These are phyloP conservation scores for Scytalidium lignicola DNA, from an alignment of 2,329 filamentous ascomycete genomes.

Conservation along the genomic window DNA sequence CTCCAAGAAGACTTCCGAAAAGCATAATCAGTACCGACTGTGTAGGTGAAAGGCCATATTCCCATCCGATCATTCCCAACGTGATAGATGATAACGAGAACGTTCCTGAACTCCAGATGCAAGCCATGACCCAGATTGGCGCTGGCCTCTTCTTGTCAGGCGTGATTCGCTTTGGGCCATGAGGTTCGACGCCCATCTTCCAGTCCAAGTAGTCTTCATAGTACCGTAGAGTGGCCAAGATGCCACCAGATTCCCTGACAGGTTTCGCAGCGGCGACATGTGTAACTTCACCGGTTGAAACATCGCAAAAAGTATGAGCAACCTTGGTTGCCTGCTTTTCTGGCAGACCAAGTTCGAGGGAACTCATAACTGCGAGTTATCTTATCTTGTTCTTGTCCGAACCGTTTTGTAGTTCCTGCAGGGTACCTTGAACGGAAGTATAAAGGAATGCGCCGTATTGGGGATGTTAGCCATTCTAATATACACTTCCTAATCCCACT, in stretches of 20 bases:
- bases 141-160: slow-evolving; percentile 36
- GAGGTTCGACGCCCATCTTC: slow-evolving; percentile 43
- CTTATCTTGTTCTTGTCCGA: not conserved
- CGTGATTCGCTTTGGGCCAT: slow-evolving; percentile 40
- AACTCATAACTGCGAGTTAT: not conserved
- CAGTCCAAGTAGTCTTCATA: slow-evolving; percentile 40
- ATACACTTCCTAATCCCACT: not conserved
- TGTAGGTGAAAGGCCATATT: not conserved
- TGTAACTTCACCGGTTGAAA: not conserved
- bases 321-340: not conserved
- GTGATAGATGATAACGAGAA: slow-evolving; percentile 35
- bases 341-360: not conserved
- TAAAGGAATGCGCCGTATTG: not conserved
- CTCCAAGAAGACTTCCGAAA: slow-evolving; percentile 1
- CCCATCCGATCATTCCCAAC: not conserved
- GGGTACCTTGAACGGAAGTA: too few species aligned
- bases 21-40: not conserved
- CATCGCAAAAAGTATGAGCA: not conserved
- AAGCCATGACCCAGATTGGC: slow-evolving; percentile 39
- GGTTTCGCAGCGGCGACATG: not conserved
- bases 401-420: not conserved
- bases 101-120: slow-evolving; percentile 46
- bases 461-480: not conserved
- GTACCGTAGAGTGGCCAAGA: slow-evolving; percentile 33
- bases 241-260: slow-evolving; percentile 7